Evolutionary conservation across 768 basidiomycete species (phyloP), one percentile per base, ranked within the genome.

Genomic region (Dendrothele bispora): DNA sequence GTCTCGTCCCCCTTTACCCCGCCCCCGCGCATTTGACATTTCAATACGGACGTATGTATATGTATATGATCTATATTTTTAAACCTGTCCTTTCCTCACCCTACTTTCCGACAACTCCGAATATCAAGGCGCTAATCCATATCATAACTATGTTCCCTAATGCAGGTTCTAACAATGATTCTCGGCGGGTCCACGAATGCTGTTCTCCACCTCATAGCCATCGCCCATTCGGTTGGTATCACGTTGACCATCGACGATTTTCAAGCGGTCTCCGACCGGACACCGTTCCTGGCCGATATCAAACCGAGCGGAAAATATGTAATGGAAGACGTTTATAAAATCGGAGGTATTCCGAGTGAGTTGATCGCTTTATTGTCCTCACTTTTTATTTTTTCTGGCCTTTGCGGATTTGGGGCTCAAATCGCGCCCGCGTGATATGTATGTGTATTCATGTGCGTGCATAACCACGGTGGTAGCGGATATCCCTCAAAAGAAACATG

Each of bases 231-330:
- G 0, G 93, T 95, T 41, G 95, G 94, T 21, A 85, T 99, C 70
- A 79, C 80, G 36, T 78, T 99, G 49, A 80, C 79, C 27, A 73
- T 98, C 42, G 93, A 95, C 58, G 97, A 98, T 66, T 91, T 98
- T 79, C 94, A 97, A 67, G 72, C 66, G 46, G 91, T 98, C 44
- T 95, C 94, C 5, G 95, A 99, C 65, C 83, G 88, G 38, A 83
- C 79, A 1, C 97, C 97, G 8, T 95, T 98, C 80, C 75, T 98
- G 54, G 95, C 95, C 20, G 91, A 99, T 68, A 81, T 99, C 55
- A 97, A 95, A 64, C 97, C 97, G 1, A 93, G 91, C 54, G 97
- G 97, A 29, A 94, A 94, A 69, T 98, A 98, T 75, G 91, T 98
- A 57, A 97, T 98, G 93, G 94, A 95, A 68, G 91, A 98, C 61